These are phyloP conservation scores for Rutstroemia sp. DNA, from an alignment of 2,329 filamentous ascomycete species.

Conservation along the genomic window DNA sequence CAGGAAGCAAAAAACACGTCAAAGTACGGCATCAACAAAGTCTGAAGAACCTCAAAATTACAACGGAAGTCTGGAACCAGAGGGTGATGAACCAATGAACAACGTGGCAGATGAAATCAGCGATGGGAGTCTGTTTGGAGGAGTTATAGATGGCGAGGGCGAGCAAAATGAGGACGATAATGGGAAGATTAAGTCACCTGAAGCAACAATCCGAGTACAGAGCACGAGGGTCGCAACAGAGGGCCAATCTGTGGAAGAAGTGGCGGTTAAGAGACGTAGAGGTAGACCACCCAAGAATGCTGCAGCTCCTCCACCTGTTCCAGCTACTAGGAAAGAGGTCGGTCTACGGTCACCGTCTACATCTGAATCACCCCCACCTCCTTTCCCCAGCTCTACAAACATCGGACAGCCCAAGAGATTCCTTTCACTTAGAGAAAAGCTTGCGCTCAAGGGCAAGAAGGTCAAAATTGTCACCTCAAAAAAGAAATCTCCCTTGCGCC, in stretches of 20 bases:
- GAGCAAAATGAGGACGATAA: background rate
- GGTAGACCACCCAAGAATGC: slow-evolving; percentile 21
- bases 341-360: slow-evolving; percentile 2
- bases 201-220: background rate
- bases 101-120: background rate
- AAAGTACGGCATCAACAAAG: background rate
- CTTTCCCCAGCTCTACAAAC: background rate
- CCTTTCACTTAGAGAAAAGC: slow-evolving; percentile 25
- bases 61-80: background rate
- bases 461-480: slow-evolving; percentile 24
- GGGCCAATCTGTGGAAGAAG: background rate
- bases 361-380: slow-evolving; percentile 2
- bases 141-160: background rate
- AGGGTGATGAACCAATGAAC: background rate
- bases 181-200: background rate
- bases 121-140: slow-evolving; percentile 4
- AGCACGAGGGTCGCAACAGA: background rate
- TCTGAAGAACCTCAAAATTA: background rate
- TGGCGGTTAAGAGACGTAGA: slow-evolving; percentile 15
- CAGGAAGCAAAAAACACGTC: background rate
- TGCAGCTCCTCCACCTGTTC: background rate
- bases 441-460: slow-evolving; percentile 25
- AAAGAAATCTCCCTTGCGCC: background rate
- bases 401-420: slow-evolving; percentile 7
- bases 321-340: background rate